A percentile compares a stretch with the other conserved stretches of the same genome.
phyloP scores from a whole-genome alignment of 176 grass and related monocot species.

The Lolium multiflorum region DNA sequence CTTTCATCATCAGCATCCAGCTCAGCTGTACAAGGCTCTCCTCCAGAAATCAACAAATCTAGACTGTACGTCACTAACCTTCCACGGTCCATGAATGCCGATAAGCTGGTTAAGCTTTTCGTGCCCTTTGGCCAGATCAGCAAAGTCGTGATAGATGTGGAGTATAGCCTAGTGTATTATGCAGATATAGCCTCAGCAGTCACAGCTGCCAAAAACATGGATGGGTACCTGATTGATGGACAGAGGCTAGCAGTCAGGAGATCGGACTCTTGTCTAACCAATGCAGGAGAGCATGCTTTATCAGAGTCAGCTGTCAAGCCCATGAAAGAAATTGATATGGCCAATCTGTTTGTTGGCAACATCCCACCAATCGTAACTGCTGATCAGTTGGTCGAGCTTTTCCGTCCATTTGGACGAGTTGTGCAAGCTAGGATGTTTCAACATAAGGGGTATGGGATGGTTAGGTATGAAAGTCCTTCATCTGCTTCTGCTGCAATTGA shows the following conservation, averaged over 20 bases:
- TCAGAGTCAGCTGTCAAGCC: conserved; percentile 31
- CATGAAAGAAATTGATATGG: conserved; percentile 59
- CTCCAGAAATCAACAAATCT: conserved; percentile 49
- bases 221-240: conserved; percentile 62
- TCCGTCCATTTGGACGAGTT: conserved; percentile 62
- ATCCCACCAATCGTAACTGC: conserved; percentile 57
- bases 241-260: conserved; percentile 53
- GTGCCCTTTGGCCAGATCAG: conserved; percentile 61
- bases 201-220: conserved; percentile 50
- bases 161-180: conserved; percentile 63
- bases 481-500: conserved; percentile 53
- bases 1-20: conserved; percentile 37
- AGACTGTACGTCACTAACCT: conserved; percentile 53
- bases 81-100: conserved; percentile 48
- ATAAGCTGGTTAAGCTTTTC: conserved; percentile 65
- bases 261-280: conserved; percentile 17
- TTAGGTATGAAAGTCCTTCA: conserved; percentile 55
- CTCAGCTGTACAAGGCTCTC: conserved; percentile 29
- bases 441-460: conserved; percentile 53
- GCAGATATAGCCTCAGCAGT: conserved; percentile 45
- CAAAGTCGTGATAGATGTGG: conserved; percentile 44
- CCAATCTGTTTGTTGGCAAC: conserved; percentile 58
- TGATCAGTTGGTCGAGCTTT: conserved; percentile 62
- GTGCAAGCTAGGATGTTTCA: conserved; percentile 54
- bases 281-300: conserved; percentile 19